Evolutionary conservation across 805 yeast genomes (phyloP), one percentile per base, ranked within the genome.

Genomic region (Wickerhamomyces sydowiorum): DNA sequence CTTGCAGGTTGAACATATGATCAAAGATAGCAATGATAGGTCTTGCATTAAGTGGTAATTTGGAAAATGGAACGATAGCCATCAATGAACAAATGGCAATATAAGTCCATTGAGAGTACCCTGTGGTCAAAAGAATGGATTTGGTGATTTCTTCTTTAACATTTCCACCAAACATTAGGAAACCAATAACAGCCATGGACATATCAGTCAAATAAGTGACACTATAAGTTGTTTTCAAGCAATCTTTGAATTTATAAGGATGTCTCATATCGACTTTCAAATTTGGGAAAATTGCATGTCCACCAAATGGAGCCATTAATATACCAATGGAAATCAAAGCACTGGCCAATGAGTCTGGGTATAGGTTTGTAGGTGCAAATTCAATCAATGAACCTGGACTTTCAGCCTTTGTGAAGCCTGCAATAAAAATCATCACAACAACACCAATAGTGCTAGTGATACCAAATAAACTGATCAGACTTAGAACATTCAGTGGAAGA

Each of bases 61-160:
- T 89, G 2, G 96, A 86, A 24, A 88, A 60, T 1, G 96, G 96
- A 20, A 89, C 76, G 7, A 87, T 50, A n/a, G 95, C 85, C 74
- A 88, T 83, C 32, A 85, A 64, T 0, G 73, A 70, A 37, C 89
- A 80, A 36, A 89, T 68, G 21, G 74, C 69, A 28, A 79, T 67
- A 40, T 73, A 72, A 1, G 84, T 70, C 60, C 77, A 74, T 13
- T 59, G 51, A 1, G 96, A 95, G 56, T 84, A 88, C 0, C 87
- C 86, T 5, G 65, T 53, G 4, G 85, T 82, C 12, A 69, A 54
- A 52, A 89, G 65, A 28, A 89, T 70, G 51, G 83, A 84, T 54
- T 83, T 84, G 3, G 95, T 86, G 49, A 90, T 73, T 45, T 86
- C 89, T 54, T 86, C 90, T 45, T 75, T 61, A 32, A 86, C 81